Percentiles rank a stretch among this genome's conserved stretches.
These are phyloP conservation scores for Komagataella kurtzmanii DNA, from an alignment of 805 yeast genomes.

Conservation along the genomic window DNA sequence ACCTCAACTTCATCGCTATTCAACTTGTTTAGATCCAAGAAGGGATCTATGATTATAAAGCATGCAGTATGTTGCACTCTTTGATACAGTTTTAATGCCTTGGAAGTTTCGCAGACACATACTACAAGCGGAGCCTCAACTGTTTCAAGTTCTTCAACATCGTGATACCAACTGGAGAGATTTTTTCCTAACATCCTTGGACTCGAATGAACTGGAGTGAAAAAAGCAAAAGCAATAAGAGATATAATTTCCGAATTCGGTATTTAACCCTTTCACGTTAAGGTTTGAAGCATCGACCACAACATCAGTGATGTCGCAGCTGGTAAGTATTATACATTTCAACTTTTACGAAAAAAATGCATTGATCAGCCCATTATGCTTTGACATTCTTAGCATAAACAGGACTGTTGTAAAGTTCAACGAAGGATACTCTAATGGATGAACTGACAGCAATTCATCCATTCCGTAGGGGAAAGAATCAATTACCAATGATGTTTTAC, in stretches of 20 bases:
- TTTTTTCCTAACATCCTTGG: neutral
- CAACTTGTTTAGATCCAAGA: neutral
- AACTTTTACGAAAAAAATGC: too few relatives aligned
- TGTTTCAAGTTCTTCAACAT: neutral
- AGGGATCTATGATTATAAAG: neutral
- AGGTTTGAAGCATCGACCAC: neutral
- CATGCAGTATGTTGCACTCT: neutral
- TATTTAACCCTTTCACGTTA: neutral
- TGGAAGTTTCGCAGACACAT: neutral
- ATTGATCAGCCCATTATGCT: neutral
- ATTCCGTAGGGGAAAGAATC: too few relatives aligned
- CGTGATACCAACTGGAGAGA: neutral
- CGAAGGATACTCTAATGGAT: too few relatives aligned
- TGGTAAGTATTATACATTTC: neutral
- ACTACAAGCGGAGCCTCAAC: neutral
- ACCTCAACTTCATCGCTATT: neutral
- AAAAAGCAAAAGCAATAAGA: neutral
- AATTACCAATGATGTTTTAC: too few relatives aligned
- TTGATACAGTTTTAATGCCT: neutral
- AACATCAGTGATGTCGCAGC: neutral
- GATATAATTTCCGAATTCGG: neutral
- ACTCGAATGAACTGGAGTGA: neutral
- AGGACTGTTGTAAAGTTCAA: neutral
- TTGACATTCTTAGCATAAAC: too few relatives aligned
- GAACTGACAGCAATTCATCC: too few relatives aligned